Evolutionary conservation across 306 rosid genomes (phyloP), one percentile per base, ranked within the genome.

Genomic region (Carpinus fangiana): DNA sequence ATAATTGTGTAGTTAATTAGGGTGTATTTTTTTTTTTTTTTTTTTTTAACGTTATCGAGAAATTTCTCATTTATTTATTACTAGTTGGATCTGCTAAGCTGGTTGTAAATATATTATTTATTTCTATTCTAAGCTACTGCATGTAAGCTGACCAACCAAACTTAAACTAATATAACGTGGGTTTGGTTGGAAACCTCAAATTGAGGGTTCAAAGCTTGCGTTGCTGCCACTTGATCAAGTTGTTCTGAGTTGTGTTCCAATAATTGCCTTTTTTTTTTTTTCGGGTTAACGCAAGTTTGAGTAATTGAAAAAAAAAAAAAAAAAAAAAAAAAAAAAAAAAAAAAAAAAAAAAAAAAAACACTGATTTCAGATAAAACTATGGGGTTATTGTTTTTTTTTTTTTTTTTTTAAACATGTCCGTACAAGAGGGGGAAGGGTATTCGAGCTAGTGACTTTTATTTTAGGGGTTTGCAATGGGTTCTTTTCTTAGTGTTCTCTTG

Each of bases 1-100:
- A 76, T 73, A 14, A 60, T 54, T 76, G 73, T 79, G 65, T 74
- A 51, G 79, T 84, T 59, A n/a, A 51, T 72, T 75, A 1, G 73
- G 56, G 64, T 18, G 3, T 38, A 2, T 36, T 36, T 28, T 28
- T 28, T 28, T 31, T 31, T 31, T 2, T 31, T 31, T 31, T 2
- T 31, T 31, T 38, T 41, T 41, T 23, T n/a, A 36, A 53, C 21
- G 47, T 17, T 74, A 64, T 74, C 74, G 52, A 41, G 60, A 11
- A 55, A 48, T 60, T 60, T 50, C 69, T 60, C 78, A 16, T 72
- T 51, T 45, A 11, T 48, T 77, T 13, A 12, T 72, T 21, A 11
- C 12, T 9, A 31, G 56, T 74, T 53, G 47, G 21, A 36, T 54
- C 61, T 34, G 62, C 59, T 38, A 50, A 31, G 34, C 34, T 31